phyloP scores from a whole-genome alignment of 2,329 filamentous ascomycete genomes.

The Alternaria alternata region DNA sequence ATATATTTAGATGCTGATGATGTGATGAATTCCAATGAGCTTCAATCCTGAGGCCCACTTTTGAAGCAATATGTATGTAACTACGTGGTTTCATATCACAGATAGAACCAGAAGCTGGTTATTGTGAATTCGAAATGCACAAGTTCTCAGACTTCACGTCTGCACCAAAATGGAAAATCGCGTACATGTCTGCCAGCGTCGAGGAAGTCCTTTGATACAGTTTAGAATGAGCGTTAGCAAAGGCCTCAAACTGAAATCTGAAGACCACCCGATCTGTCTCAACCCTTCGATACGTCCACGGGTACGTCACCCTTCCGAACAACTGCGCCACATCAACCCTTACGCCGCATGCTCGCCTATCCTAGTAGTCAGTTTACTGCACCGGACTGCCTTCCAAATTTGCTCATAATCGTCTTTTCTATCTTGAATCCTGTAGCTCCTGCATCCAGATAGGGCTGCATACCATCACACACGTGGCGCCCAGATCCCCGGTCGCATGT shows the following conservation, averaged over 20 bases:
- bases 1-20: background rate
- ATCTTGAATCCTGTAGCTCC: background rate
- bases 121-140: background rate
- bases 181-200: background rate
- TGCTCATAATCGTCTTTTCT: background rate
- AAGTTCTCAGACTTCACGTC: background rate
- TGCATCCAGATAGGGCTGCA: constrained; percentile 12
- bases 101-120: background rate
- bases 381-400: background rate
- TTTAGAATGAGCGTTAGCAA: background rate
- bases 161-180: background rate
- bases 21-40: background rate
- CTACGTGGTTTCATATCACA: background rate
- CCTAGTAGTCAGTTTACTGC: background rate
- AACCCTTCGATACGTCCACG: background rate
- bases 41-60: background rate
- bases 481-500: background rate
- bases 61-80: background rate
- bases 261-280: background rate
- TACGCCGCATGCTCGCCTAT: background rate
- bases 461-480: constrained; percentile 3
- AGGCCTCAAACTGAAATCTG: background rate
- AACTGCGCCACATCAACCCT: background rate
- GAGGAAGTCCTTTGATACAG: background rate
- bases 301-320: background rate